These are phyloP conservation scores for Aegilops bicornis DNA, from an alignment of 176 grass and related monocot genomes.

Conservation along the genomic window DNA sequence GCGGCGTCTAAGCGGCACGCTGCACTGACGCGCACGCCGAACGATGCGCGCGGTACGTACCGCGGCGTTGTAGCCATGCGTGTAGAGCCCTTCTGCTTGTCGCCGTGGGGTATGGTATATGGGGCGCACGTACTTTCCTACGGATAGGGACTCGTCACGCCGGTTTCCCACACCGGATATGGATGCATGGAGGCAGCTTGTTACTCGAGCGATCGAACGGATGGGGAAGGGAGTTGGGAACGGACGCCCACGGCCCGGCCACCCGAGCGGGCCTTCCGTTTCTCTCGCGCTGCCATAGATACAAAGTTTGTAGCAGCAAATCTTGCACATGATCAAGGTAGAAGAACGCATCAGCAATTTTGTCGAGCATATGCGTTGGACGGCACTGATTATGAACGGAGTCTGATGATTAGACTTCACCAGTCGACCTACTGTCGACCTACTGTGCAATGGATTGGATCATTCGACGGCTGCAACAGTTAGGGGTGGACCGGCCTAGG, in stretches of 20 bases:
- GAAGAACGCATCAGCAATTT: background rate
- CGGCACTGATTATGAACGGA: background rate
- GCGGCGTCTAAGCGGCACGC: slow-evolving; percentile 26
- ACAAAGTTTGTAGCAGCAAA: too few species aligned
- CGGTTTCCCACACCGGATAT: background rate
- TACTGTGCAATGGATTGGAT: background rate
- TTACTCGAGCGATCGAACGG: background rate
- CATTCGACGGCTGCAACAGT: background rate
- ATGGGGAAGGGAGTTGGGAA: too few species aligned
- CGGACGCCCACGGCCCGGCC: too few species aligned
- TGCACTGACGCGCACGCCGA: slow-evolving; percentile 35
- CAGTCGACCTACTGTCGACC: background rate
- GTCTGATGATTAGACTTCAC: background rate
- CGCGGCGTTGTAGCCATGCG: slow-evolving; percentile 26
- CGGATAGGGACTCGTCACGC: slow-evolving; percentile 36
- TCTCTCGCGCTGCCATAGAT: too few species aligned
- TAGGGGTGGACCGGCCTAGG: background rate
- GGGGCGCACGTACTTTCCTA: slow-evolving; percentile 23
- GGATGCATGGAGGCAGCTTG: too few species aligned
- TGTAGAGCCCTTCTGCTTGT: slow-evolving; percentile 29
- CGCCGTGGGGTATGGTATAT: background rate
- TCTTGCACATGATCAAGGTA: too few species aligned
- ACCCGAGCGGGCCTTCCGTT: too few species aligned
- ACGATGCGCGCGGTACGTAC: slow-evolving; percentile 18
- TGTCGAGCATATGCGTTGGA: background rate